A percentile compares a stretch with the other conserved stretches of the same genome.
Conservation (phyloP, 1,284 basidiomycete genomes). For the Malassezia caprae region DNA sequence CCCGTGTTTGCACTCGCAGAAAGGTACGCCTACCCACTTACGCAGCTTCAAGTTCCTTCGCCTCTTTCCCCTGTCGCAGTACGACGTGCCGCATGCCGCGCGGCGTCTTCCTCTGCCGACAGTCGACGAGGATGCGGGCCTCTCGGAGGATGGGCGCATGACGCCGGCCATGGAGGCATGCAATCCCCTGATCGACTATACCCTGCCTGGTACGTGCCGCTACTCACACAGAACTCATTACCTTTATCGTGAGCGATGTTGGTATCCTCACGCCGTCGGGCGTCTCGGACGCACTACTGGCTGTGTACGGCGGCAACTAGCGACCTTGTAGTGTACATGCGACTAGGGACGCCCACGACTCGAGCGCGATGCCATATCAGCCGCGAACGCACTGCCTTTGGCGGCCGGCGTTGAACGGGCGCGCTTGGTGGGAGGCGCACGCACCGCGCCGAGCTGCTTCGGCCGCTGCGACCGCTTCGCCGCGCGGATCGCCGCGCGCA, state of each 20-base stretch:
- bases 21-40: slow-evolving; percentile 21
- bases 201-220: slow-evolving; percentile 41
- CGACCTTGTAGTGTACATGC: not conserved
- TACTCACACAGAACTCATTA: slow-evolving; percentile 62
- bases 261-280: slow-evolving; percentile 82
- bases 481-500: slow-evolving; percentile 32
- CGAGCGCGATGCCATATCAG: slow-evolving; percentile 17
- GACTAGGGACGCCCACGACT: not conserved
- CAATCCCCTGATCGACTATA: slow-evolving; percentile 45
- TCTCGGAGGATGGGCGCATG: slow-evolving; percentile 20
- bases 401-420: slow-evolving; percentile 10
- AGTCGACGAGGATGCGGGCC: not conserved
- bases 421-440: slow-evolving; percentile 15
- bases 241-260: slow-evolving; percentile 79
- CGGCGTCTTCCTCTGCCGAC: slow-evolving; percentile 26
- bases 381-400: slow-evolving; percentile 18
- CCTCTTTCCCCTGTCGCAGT: slow-evolving; percentile 88
- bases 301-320: slow-evolving; percentile 58
- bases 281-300: slow-evolving; percentile 78
- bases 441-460: slow-evolving; percentile 30
- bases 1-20: slow-evolving; percentile 95
- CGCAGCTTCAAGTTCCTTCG: slow-evolving; percentile 86
- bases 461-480: slow-evolving; percentile 38
- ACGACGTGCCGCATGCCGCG: slow-evolving; percentile 63
- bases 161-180: slow-evolving; percentile 28